Base-by-base conservation (phyloP, 2,329 filamentous ascomycete species). In the Plectosphaerella plurivora region DNA sequence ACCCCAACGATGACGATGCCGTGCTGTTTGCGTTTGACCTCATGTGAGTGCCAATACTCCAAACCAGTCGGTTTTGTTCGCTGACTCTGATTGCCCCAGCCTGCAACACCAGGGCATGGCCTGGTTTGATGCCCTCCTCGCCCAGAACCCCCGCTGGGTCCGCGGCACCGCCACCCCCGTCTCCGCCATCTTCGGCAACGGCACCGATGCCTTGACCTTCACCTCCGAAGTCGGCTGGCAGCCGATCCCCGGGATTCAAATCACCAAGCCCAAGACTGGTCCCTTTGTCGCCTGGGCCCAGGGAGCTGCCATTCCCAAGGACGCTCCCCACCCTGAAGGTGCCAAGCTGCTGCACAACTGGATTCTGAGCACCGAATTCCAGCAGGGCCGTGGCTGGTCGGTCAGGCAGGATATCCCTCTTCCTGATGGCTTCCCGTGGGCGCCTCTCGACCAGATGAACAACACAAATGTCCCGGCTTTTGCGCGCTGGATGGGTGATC, bases 1-100 rank as follows among this genome's bases (percentile, higher is more conserved):
- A 82, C 51, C 79, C 79, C 10, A 79, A 82, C 53, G 79, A 82
- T 41, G 79, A 83, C 28, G 79, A 82, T 50, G 79, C 79, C 0
- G 72, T 82, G 2, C 64, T 79, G 0, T 81, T 68, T 47, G 72
- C 73, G 3, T 79, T 76, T 45, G 68, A 78, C 45, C 62, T 78
- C 1, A 72, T 80, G 72, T 73, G 61, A 66, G 70, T 61, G 5
- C 12, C 24, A n/a, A n/a, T n/a, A n/a, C n/a, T n/a, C n/a, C n/a
- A n/a, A n/a, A n/a, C n/a, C n/a, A n/a, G n/a, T n/a, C n/a, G n/a
- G n/a, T n/a, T n/a, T n/a, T n/a, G n/a, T n/a, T n/a, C n/a, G n/a
- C n/a, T n/a, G n/a, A n/a, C n/a, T n/a, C n/a, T n/a, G n/a, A n/a
- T n/a, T n/a, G n/a, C n/a, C n/a, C n/a, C 44, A 72, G 67, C 8